These are phyloP conservation scores for Cochlearia excelsa DNA, from an alignment of 345 rosid species.

Conservation along the genomic window DNA sequence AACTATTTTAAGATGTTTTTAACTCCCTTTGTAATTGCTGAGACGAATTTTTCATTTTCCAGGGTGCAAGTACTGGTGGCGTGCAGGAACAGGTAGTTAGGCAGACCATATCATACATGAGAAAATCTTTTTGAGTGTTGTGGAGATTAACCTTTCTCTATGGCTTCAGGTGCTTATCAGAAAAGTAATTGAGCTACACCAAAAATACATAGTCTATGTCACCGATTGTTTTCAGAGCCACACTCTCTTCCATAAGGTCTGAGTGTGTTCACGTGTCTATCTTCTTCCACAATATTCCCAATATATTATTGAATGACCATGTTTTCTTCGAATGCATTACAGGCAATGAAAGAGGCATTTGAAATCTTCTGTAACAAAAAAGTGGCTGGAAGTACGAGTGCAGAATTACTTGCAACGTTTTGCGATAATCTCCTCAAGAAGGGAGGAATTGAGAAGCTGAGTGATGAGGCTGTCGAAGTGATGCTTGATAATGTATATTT, in stretches of 20 bases:
- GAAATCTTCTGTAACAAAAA: constrained; percentile 45
- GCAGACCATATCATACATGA: not conserved
- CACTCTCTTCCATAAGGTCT: constrained; percentile 73
- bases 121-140: not conserved
- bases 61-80: constrained; percentile 61
- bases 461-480: constrained; percentile 44
- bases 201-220: constrained; percentile 74
- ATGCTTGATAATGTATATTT: constrained; percentile 39
- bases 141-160: not conserved
- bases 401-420: constrained; percentile 41
- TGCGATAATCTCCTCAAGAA: constrained; percentile 44
- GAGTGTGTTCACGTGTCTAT: not conserved
- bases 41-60: constrained; percentile 1
- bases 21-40: not conserved
- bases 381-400: constrained; percentile 44
- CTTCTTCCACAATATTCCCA: not conserved
- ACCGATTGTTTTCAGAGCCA: constrained; percentile 73
- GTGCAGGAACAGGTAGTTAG: constrained; percentile 74
- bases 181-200: constrained; percentile 80
- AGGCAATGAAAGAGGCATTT: constrained; percentile 45
- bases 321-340: not conserved
- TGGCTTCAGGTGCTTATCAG: constrained; percentile 67
- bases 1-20: not conserved
- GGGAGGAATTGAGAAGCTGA: constrained; percentile 43
- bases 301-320: no score